Evolutionary conservation across 306 rosid species (phyloP), one percentile per base, ranked within the genome.

Genomic region (Castanea crenata): DNA sequence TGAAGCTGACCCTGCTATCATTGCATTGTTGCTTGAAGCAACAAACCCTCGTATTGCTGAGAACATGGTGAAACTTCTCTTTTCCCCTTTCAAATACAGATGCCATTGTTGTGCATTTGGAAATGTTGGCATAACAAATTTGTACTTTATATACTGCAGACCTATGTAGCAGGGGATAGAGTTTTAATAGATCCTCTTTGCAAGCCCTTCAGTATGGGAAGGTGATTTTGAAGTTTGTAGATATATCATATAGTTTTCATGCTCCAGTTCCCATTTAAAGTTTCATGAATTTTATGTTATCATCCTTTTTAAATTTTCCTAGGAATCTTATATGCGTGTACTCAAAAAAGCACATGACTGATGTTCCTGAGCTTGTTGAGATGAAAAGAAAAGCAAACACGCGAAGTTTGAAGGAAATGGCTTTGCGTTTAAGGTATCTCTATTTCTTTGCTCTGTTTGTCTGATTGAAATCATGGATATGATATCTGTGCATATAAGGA

Each of bases 181-280:
- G 99, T 96, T 81, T 6, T 96, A 77, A 86, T 89, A 10, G 99
- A 96, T 87, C 92, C 99, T 79, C 82, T 96, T 74, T 96, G 91
- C 94, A 96, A 96, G 82, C 98, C 99, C 74, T 96, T 96, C 86
- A 96, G 99, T 85, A 91, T 91, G 80, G 99, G 99, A 88, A 96
- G 98, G 99, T 96, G 81, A 67, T 79, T 69, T 62, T 78, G 67
- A 56, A 55, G 73, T 83, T 85, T 79, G 19, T 54, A 59, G 52
- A 77, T 73, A 75, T 80, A 46, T 58, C 75, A 27, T 78, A 78
- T 55, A 35, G 79, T 55, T 58, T 21, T 63, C 55, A 62, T 67
- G 73, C 25, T 49, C 63, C 18, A 58, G 11, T 73, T 27, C 44
- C 74, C 80, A 67, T 49, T 68, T 27, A 18, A 29, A 41, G 35